Conservation (phyloP, 257 asterid species). For the Capsicum rhomboideum region DNA sequence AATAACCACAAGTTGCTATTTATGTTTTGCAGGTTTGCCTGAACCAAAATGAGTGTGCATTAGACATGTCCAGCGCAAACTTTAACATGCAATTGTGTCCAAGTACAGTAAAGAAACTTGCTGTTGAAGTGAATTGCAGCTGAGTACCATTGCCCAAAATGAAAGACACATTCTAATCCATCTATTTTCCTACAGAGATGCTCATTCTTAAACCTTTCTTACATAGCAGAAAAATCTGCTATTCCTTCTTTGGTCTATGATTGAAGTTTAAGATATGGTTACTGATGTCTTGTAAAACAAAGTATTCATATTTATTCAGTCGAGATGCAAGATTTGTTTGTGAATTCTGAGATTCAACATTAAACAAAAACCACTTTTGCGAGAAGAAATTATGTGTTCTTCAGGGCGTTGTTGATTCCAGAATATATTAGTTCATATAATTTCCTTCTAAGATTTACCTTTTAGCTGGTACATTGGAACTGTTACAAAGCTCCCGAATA, state of each 20-base stretch:
- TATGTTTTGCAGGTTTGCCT: slow-evolving; percentile 47
- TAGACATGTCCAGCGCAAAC: slow-evolving; percentile 26
- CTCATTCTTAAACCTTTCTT: neutral
- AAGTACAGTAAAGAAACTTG: slow-evolving; percentile 35
- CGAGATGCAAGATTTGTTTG: neutral
- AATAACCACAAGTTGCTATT: neutral
- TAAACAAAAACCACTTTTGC: neutral
- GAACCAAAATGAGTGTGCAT: slow-evolving; percentile 33
- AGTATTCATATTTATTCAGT: neutral
- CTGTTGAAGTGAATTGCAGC: slow-evolving; percentile 49
- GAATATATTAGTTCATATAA: neutral
- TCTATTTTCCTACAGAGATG: neutral
- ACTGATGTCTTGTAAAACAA: neutral
- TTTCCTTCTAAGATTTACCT: neutral
- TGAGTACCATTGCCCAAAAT: neutral
- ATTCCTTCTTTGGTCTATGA: neutral
- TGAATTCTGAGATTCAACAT: neutral
- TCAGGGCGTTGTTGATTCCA: neutral
- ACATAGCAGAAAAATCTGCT: neutral
- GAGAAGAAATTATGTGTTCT: neutral
- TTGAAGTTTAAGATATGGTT: neutral
- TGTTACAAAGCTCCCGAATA: neutral
- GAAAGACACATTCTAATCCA: neutral
- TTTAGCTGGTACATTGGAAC: neutral
- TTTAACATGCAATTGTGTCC: slow-evolving; percentile 38